A percentile compares a stretch with the other conserved stretches of the same genome.
These are phyloP conservation scores for Dothiorella sarmentorum DNA, from an alignment of 2,329 filamentous ascomycete species.

Conservation along the genomic window DNA sequence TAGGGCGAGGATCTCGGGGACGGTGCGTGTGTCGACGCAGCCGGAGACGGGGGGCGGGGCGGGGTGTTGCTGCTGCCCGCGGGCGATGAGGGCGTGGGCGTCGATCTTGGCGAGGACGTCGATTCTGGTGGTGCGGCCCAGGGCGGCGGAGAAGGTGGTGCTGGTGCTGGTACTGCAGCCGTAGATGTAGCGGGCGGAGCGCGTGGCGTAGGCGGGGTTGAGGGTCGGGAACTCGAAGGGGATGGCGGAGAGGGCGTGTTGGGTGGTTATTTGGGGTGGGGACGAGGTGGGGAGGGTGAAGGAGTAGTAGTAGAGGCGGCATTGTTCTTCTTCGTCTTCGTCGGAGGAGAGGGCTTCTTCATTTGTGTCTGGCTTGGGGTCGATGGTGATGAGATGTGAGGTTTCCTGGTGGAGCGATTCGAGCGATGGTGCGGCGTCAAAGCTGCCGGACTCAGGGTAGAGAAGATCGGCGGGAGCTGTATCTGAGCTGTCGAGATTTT, in stretches of 20 bases:
- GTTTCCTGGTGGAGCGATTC: constrained; percentile 25
- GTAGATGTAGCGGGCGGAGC: constrained; percentile 58
- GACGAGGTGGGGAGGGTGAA: constrained; percentile 54
- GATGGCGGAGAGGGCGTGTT: constrained; percentile 63
- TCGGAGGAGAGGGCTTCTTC: not conserved
- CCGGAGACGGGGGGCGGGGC: constrained; percentile 53
- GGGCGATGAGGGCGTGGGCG: constrained; percentile 49
- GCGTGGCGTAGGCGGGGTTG: constrained; percentile 55
- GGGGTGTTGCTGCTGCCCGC: constrained; percentile 48
- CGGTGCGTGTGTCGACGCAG: constrained; percentile 57
- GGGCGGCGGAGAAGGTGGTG: constrained; percentile 55
- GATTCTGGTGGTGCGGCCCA: constrained; percentile 65
- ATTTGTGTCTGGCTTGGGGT: not conserved
- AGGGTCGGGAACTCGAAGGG: constrained; percentile 67
- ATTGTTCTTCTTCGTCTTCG: constrained; percentile 58
- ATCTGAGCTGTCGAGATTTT: constrained; percentile 32
- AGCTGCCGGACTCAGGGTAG: not conserved
- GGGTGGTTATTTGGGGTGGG: constrained; percentile 59
- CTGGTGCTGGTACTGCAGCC: constrained; percentile 62
- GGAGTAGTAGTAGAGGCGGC: constrained; percentile 65
- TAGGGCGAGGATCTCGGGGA: constrained; percentile 50
- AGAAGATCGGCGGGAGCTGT: constrained; percentile 3
- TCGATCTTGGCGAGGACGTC: constrained; percentile 64
- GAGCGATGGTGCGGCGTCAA: constrained; percentile 28
- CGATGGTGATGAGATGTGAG: not conserved